phyloP scores from a whole-genome alignment of 345 rosid genomes.

The Balakata baccata region DNA sequence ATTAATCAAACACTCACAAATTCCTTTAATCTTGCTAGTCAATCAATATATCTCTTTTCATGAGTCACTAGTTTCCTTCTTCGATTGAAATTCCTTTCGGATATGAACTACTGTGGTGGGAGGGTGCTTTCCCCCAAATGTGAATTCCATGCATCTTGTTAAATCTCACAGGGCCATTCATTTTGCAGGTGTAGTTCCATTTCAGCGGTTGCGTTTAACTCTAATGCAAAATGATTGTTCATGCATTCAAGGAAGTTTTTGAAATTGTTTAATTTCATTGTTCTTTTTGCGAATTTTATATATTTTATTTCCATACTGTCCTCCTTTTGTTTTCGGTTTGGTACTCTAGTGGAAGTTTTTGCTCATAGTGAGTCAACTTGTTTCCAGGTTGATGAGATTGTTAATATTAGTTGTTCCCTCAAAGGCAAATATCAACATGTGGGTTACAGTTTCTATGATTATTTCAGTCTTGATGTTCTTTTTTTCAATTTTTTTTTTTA shows the following conservation, averaged over 20 bases:
- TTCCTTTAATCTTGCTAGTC: no score
- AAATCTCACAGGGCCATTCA: constrained; percentile 86
- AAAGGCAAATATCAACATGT: constrained; percentile 67
- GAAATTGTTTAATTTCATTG: not conserved
- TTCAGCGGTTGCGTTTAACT: not conserved
- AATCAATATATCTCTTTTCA: no score
- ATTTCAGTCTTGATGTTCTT: no score
- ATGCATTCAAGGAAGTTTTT: not conserved
- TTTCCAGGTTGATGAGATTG: constrained; percentile 89
- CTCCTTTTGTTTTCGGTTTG: not conserved
- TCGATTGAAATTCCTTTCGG: no score
- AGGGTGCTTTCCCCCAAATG: constrained; percentile 72
- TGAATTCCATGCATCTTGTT: constrained; percentile 60
- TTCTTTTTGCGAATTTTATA: not conserved
- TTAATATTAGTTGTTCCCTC: constrained; percentile 70
- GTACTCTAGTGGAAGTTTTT: not conserved
- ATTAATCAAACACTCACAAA: no score
- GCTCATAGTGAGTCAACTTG: constrained; percentile 12
- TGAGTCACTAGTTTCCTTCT: no score
- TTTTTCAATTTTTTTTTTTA: no score
- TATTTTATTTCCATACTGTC: not conserved
- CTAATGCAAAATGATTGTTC: not conserved
- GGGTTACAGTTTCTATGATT: no score
- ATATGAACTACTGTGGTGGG: constrained; percentile 70
- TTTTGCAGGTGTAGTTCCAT: constrained; percentile 59